Base-by-base conservation (phyloP, 2,329 filamentous ascomycete species). In the Aspergillus niger region DNA sequence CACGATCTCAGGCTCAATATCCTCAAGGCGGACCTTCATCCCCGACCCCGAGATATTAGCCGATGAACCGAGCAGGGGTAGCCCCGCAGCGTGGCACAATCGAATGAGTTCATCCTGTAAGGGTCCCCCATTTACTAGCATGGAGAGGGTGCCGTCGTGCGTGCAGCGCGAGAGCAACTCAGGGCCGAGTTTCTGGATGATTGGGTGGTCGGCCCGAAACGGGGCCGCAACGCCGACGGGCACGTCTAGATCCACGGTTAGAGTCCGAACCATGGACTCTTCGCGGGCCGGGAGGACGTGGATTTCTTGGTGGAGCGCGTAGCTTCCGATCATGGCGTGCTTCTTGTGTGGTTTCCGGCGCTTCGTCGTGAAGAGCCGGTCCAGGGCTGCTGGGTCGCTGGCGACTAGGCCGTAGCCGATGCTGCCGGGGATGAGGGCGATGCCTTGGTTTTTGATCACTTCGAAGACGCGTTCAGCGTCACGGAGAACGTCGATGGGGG, bases 21-120 rank as follows among this genome's bases (percentile, higher is more conserved):
- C 69, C 70, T 50, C 3, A 71, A 63, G 0, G 57, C 30, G 8
- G 43, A 63, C 55, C 26, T 74, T 75, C 8, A 68, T 68, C 6
- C 72, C 72, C n/a, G 59, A 63, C 1, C 71, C 71, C 1, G 72
- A 66, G 1, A 76, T 13, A 49, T 76, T 76, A 10, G 74, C 74
- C 5, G 69, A 72, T 0, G 69, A 72, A 0, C 73, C 73, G 36
- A 75, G 55, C 30, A 74, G 30, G 6, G 68, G 60, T 6, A 69
- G 56, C 11, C 64, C 65, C 2, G 60, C 67, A 7, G 63, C 60
- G 8, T 63, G 57, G 20, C 28, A 65, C 50, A 75, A 51, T 22
- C 61, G 59, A 0, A 64, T 65, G 5, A 76, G 51, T 47, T 73
- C 70, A 13, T 70, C 69, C 47, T 69, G 62, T n/a, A 75, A 58